Percentiles rank a stretch among this genome's conserved stretches.
Evolutionary conservation across 257 asterid genomes (phyloP).

Genomic region (Fraxinus anomala): DNA sequence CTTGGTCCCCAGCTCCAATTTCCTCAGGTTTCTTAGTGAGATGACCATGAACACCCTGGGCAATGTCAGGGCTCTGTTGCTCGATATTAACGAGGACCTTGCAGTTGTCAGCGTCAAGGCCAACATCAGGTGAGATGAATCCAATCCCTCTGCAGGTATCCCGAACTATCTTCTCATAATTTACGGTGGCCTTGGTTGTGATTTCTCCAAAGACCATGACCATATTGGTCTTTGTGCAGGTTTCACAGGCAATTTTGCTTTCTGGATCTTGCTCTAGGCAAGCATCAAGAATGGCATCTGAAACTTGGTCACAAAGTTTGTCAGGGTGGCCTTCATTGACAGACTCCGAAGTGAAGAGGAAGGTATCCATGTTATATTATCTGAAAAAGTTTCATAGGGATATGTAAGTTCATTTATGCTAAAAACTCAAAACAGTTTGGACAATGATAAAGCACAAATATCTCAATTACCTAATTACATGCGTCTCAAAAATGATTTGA

Average conservation of each 20-base stretch:
- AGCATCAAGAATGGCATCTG: constrained; percentile 93
- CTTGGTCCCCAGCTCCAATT: constrained; percentile 95
- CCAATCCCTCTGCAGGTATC: constrained; percentile 87
- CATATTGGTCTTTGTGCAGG: constrained; percentile 90
- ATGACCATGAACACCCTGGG: constrained; percentile 94
- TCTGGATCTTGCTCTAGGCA: constrained; percentile 85
- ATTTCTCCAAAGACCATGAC: constrained; percentile 98
- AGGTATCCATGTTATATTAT: constrained; percentile 61
- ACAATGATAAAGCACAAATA: background rate
- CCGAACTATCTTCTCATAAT: constrained; percentile 83
- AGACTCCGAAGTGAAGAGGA: constrained; percentile 81
- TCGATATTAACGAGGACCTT: constrained; percentile 90
- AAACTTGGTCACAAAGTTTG: constrained; percentile 93
- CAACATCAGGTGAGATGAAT: constrained; percentile 77
- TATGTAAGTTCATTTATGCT: background rate
- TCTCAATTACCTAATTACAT: background rate
- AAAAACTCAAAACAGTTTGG: background rate
- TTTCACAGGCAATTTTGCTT: constrained; percentile 90
- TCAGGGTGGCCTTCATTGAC: constrained; percentile 94
- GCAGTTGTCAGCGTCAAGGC: constrained; percentile 96
- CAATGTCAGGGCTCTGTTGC: constrained; percentile 94
- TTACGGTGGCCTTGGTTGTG: constrained; percentile 73
- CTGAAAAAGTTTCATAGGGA: constrained; percentile 29
- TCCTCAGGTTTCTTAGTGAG: constrained; percentile 91
- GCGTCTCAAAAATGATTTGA: background rate